Base-by-base conservation (phyloP, 2,329 filamentous ascomycete genomes). In the Daldinia sp. region DNA sequence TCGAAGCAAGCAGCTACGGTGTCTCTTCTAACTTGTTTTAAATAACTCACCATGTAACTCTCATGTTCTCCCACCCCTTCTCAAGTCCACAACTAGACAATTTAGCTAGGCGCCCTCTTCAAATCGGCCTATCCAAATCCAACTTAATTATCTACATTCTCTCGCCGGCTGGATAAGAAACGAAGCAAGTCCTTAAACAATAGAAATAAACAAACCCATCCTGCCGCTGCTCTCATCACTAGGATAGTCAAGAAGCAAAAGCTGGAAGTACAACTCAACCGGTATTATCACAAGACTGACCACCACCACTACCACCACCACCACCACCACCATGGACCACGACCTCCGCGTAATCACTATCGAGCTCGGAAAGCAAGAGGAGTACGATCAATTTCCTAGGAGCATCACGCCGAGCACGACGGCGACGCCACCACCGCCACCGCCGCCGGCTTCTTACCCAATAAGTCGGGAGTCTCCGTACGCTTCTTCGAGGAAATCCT, bases 101-200 rank as follows among this genome's bases (percentile, higher is more conserved):
- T 54, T 9, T 37, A 54, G 30, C 18, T 15, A 35, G 18, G 33
- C 51, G 9, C 13, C 51, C 33, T n/a, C 51, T 35, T 26, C 28
- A 9, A 50, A 13, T 6, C 44, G 39, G 13, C 55, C 35, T 30
- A 33, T 13, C 51, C 51, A n/a, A n/a, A n/a, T 42, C 50, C 15
- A 46, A 60, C 37, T 63, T 61, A 56, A 64, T 39, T 58, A 62
- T 68, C 42, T 65, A 63, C 63, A 65, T 57, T 69, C 56, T 54
- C 59, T 71, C 56, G 39, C 39, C 33, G 30, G 39, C 33, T 30
- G 15, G 28, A n/a, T 46, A 56, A 35, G 20, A 23, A 53, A 54
- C 20, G 23, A 64, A 39, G 50, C 56, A 10, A 53, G 23, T 18
- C 37, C 28, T 55, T 18, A 9, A 13, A 33, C 30, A 33, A 33